A percentile compares a stretch with the other conserved stretches of the same genome.
Conservation (phyloP, 106 monocot species). For the Platanthera guangdongensis region DNA sequence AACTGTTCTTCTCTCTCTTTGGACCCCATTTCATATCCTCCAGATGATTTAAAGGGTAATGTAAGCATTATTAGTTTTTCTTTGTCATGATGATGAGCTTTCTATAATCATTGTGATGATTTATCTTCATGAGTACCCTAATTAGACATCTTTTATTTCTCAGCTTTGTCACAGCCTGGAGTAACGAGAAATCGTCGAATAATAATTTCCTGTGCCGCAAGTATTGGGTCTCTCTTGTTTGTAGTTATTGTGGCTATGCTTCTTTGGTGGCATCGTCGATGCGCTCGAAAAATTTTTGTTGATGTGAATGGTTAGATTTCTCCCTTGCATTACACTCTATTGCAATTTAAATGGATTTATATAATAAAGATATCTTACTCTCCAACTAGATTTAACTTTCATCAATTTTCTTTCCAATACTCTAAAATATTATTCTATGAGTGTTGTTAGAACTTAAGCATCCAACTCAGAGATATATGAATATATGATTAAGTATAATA, state of each 20-base stretch:
- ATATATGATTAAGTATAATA: no score
- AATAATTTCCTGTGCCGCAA: constrained; percentile 52
- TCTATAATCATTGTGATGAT: neutral
- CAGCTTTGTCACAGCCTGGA: constrained; percentile 53
- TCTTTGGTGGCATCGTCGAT: constrained; percentile 65
- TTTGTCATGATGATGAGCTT: neutral
- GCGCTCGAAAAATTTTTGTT: constrained; percentile 72
- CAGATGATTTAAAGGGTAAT: constrained; percentile 69
- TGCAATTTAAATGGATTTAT: neutral
- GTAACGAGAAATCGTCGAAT: constrained; percentile 34
- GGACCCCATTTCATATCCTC: constrained; percentile 72
- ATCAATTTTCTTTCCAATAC: neutral
- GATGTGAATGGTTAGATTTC: constrained; percentile 71
- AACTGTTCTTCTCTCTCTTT: constrained; percentile 76
- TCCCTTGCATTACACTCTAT: neutral
- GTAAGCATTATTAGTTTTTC: constrained; percentile 1
- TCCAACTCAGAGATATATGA: no score
- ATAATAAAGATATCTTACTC: neutral
- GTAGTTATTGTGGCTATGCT: constrained; percentile 34
- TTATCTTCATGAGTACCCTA: constrained; percentile 12
- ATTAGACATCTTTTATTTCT: constrained; percentile 26
- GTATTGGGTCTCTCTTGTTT: constrained; percentile 44
- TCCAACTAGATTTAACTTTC: neutral
- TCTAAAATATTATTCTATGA: no score
- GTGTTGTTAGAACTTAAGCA: no score